A percentile compares a stretch with the other conserved stretches of the same genome.
Conservation (phyloP, 768 basidiomycete species). For the Rubroboletus pulcherrimus region DNA sequence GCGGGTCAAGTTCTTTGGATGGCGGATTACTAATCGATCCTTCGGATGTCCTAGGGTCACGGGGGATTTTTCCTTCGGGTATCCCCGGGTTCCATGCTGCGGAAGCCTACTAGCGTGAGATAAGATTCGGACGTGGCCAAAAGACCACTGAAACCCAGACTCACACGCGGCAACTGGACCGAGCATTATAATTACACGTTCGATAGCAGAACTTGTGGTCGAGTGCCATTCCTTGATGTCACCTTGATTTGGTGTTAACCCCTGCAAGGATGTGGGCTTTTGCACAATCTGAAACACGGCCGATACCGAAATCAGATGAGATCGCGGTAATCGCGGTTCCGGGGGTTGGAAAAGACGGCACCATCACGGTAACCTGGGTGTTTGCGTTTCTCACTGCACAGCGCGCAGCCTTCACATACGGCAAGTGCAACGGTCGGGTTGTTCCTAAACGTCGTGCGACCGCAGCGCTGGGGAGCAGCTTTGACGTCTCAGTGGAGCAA, state of each 20-base stretch:
- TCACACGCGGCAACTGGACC: background rate
- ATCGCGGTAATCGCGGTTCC: conserved; percentile 2
- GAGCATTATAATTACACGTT: conserved; percentile 3
- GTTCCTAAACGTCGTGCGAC: background rate
- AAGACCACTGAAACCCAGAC: background rate
- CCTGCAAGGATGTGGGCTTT: background rate
- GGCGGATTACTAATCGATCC: background rate
- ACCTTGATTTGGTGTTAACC: conserved; percentile 8
- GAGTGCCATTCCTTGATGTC: conserved; percentile 4
- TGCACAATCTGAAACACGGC: background rate
- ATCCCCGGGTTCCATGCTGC: conserved; percentile 14
- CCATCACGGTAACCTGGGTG: background rate
- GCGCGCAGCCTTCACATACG: conserved; percentile 14
- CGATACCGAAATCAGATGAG: background rate
- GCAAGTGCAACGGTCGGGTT: background rate
- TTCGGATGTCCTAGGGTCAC: background rate
- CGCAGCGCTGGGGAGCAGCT: conserved; percentile 1
- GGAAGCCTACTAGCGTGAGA: background rate
- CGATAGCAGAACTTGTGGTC: background rate
- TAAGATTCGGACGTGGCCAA: background rate
- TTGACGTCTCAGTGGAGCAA: conserved; percentile 9
- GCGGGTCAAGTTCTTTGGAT: background rate
- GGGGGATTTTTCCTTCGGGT: conserved; percentile 7
- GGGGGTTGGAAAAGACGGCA: background rate
- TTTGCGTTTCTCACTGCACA: conserved; percentile 7